These are phyloP conservation scores for Camellia granthamiana DNA, from an alignment of 148 eudicot species.

Conservation along the genomic window DNA sequence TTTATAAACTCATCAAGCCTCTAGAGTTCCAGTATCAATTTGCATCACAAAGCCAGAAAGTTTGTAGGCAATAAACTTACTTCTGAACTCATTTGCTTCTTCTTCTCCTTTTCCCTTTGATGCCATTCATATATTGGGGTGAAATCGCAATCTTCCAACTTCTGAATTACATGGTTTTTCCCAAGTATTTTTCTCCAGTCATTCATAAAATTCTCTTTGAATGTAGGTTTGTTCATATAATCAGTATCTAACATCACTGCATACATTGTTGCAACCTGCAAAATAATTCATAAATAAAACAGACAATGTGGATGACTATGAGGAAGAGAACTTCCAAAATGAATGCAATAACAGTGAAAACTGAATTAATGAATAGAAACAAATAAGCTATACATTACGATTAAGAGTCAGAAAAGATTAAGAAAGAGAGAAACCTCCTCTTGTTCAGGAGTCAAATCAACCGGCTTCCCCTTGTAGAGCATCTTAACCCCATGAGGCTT, in stretches of 20 bases:
- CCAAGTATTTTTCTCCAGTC: conserved; percentile 96
- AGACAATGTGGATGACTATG: background rate
- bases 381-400: background rate
- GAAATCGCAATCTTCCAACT: conserved; percentile 80
- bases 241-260: conserved; percentile 97
- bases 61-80: conserved; percentile 39
- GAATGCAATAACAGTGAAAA: background rate
- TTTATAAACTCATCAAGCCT: background rate
- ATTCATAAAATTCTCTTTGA: conserved; percentile 77
- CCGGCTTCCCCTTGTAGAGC: conserved; percentile 80
- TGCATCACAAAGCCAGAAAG: conserved; percentile 7
- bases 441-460: conserved; percentile 84
- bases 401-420: background rate
- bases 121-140: conserved; percentile 88
- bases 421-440: conserved; percentile 68
- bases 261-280: conserved; percentile 96
- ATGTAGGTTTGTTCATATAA: conserved; percentile 62
- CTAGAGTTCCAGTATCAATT: background rate
- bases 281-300: conserved; percentile 19
- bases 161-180: conserved; percentile 79
- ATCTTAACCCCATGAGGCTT: conserved; percentile 87
- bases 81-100: conserved; percentile 89
- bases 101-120: conserved; percentile 90
- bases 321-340: background rate
- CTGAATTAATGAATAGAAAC: background rate